These are phyloP conservation scores for Gynochthodes officinalis DNA, from an alignment of 257 asterid species.

Conservation along the genomic window DNA sequence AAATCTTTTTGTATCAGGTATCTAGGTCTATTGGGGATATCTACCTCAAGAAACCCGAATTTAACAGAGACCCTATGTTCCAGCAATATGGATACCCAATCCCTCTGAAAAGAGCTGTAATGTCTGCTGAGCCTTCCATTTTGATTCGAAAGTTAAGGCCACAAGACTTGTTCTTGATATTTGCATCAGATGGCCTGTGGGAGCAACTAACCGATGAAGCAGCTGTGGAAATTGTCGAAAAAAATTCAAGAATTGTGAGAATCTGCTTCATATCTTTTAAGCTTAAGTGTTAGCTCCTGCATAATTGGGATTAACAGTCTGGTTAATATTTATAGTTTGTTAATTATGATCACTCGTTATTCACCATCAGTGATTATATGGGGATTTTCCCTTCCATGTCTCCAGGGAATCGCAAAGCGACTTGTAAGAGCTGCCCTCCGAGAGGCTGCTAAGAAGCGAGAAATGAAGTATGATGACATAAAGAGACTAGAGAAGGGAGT, in stretches of 20 bases:
- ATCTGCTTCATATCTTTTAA: neutral
- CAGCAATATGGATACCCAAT: constrained; percentile 33
- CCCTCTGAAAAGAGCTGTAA: constrained; percentile 35
- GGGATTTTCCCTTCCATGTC: neutral
- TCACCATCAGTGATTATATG: neutral
- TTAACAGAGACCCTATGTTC: constrained; percentile 35
- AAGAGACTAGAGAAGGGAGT: constrained; percentile 33
- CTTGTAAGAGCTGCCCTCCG: constrained; percentile 39
- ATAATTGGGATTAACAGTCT: neutral
- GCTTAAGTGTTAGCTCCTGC: neutral
- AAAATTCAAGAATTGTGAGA: constrained; percentile 34
- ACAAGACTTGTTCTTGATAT: constrained; percentile 37
- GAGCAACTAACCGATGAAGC: constrained; percentile 38
- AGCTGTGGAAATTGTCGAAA: constrained; percentile 35
- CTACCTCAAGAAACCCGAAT: constrained; percentile 40
- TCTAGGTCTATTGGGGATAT: constrained; percentile 42
- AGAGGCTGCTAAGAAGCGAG: constrained; percentile 39
- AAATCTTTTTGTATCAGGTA: constrained; percentile 21
- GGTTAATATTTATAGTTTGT: neutral
- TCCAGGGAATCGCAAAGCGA: constrained; percentile 43
- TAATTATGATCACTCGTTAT: neutral
- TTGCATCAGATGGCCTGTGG: constrained; percentile 51
- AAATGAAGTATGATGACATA: constrained; percentile 37
- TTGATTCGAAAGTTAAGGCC: constrained; percentile 29
- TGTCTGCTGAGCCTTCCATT: constrained; percentile 40